Conservation (phyloP, 1,284 basidiomycete genomes). For the Salmacisia buchloeana region DNA sequence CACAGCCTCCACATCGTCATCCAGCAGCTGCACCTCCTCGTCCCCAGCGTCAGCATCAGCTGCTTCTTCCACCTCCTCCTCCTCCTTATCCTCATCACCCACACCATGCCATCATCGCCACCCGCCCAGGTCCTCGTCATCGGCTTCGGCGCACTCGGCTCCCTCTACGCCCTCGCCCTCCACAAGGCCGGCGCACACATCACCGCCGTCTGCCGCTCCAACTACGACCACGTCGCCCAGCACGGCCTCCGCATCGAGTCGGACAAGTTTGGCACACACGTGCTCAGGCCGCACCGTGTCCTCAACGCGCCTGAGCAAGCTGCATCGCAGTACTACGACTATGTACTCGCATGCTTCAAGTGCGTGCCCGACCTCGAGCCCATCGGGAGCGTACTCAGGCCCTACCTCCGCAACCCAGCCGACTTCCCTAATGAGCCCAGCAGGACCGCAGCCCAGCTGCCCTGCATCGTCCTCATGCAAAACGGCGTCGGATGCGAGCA, state of each 20-base stretch:
- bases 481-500: slow-evolving; percentile 71
- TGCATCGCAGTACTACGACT: slow-evolving; percentile 61
- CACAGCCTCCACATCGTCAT: too few relatives aligned
- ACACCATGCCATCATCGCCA: too few relatives aligned
- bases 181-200: slow-evolving; percentile 63
- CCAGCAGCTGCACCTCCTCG: too few relatives aligned
- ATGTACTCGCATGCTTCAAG: slow-evolving; percentile 61
- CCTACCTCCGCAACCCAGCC: slow-evolving; percentile 54
- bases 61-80: too few relatives aligned
- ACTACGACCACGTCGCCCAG: slow-evolving; percentile 60
- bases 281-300: slow-evolving; percentile 65
- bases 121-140: slow-evolving; percentile 54
- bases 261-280: slow-evolving; percentile 60
- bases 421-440: slow-evolving; percentile 30
- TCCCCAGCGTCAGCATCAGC: too few relatives aligned
- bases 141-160: slow-evolving; percentile 57
- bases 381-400: slow-evolving; percentile 60
- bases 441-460: slow-evolving; percentile 48
- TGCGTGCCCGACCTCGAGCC: slow-evolving; percentile 64
- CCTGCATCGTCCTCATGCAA: slow-evolving; percentile 65
- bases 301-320: slow-evolving; percentile 61
- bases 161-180: slow-evolving; percentile 61
- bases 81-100: too few relatives aligned
- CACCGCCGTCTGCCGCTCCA: slow-evolving; percentile 68
- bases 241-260: slow-evolving; percentile 60